Conservation (phyloP, 2,329 filamentous ascomycete genomes). For the Aspergillus uvarum region DNA sequence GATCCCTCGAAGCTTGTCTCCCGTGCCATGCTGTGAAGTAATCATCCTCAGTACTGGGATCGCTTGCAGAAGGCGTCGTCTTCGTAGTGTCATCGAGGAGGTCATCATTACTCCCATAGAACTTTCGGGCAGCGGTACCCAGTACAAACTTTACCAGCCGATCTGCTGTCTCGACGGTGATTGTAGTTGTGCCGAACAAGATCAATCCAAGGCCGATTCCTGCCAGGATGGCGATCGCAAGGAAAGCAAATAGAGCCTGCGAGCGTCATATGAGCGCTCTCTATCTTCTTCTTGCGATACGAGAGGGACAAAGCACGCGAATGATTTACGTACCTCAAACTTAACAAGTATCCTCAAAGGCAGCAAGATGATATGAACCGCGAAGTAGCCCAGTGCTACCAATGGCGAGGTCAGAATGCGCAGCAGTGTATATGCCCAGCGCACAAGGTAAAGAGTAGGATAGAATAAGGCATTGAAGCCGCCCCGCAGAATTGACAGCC, state of each 20-base stretch:
- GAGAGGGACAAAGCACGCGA: neutral
- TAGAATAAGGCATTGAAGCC: constrained; percentile 10
- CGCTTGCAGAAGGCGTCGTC: neutral
- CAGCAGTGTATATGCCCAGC: constrained; percentile 29
- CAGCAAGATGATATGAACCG: constrained; percentile 45
- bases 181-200: constrained; percentile 57
- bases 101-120: neutral
- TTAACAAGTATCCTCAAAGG: constrained; percentile 53
- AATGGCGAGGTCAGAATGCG: constrained; percentile 48
- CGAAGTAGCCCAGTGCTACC: constrained; percentile 46
- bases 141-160: constrained; percentile 45
- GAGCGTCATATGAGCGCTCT: neutral
- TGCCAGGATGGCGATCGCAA: constrained; percentile 66
- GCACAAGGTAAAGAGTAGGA: constrained; percentile 20
- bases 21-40: neutral
- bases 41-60: neutral
- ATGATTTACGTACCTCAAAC: constrained; percentile 52
- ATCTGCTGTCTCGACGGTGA: constrained; percentile 52
- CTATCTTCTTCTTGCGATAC: neutral
- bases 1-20: neutral
- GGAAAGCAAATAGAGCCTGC: constrained; percentile 52
- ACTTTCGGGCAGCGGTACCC: constrained; percentile 1
- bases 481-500: constrained; percentile 12
- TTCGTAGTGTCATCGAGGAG: neutral
- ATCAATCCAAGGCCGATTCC: constrained; percentile 64